Evolutionary conservation across 1,284 basidiomycete genomes (phyloP).

Genomic region (Puccinia coronata): DNA sequence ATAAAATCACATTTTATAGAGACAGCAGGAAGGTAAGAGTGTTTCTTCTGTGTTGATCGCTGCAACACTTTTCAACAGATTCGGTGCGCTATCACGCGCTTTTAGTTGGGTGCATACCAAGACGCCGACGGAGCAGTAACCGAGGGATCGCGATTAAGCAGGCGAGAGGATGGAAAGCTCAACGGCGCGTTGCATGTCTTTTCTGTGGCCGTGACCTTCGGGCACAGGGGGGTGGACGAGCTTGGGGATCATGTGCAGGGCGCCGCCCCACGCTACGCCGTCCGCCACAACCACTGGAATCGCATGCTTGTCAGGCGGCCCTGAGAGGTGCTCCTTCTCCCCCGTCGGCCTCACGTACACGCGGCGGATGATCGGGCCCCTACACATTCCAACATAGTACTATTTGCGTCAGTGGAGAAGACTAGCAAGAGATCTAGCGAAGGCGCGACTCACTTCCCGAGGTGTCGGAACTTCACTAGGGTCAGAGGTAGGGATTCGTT

Average conservation of each 20-base stretch:
- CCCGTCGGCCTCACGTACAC: not conserved
- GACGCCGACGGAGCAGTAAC: no score
- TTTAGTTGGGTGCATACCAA: no score
- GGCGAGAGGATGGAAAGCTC: slow-evolving; percentile 16
- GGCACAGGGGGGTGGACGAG: slow-evolving; percentile 36
- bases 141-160: no score
- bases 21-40: no score
- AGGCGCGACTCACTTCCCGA: slow-evolving; percentile 20
- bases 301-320: not conserved
- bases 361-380: slow-evolving; percentile 21
- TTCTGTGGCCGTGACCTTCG: slow-evolving; percentile 6
- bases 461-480: slow-evolving; percentile 52
- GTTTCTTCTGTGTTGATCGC: no score
- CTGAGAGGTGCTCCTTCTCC: not conserved
- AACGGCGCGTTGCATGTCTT: slow-evolving; percentile 18
- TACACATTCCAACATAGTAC: not conserved
- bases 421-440: not conserved
- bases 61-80: no score
- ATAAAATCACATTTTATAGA: no score
- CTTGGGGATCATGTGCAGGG: slow-evolving; percentile 19
- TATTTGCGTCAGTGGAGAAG: no score
- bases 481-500: slow-evolving; percentile 55
- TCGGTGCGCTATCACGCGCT: no score
- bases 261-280: slow-evolving; percentile 36
- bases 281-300: slow-evolving; percentile 33